Base-by-base conservation (phyloP, 176 grass and related monocot species). In the Luzula sylvatica region DNA sequence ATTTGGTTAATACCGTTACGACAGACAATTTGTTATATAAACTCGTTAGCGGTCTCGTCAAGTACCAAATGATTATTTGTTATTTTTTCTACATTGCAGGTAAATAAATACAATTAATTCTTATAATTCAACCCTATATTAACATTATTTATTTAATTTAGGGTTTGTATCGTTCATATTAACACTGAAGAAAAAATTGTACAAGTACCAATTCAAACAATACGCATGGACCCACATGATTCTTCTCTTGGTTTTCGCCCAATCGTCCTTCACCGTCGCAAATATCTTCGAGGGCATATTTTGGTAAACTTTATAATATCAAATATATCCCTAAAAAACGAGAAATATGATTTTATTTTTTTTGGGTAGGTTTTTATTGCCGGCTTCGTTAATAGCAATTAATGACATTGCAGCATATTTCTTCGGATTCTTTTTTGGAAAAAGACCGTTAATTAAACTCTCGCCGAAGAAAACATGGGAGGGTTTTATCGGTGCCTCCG, bases 211-310 rank as follows among this genome's bases (percentile, higher is more conserved):
- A 61, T 98, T 98, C 55, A 98, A 87, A 68, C 93, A 98, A 63
- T 98, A 98, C 74, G 93, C 93, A 14, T 98, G 93, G 93, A 98
- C 86, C 1, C 93, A 83, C 69, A 98, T 98, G 93, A 98, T 98
- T 53, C 93, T 98, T 78, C 65, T 98, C 46, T 86, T 71, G 15
- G 93, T 98, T 59, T 98, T 81, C 61, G 78, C 49, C 2, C 93
- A 98, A 44, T 98, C 93, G 16, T 73, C 93, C 49, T 98, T 98
- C 52, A 98, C 93, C 8, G 93, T 98, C n/a, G 93, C 82, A 77
- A 98, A 90, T 78, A 98, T 98, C 80, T 98, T 98, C 60, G 86
- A 98, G 82, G 93, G 93, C 50, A 98, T 98, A 52, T 92, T 98
- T 66, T 98, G 93, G 93, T 98, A 87, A 46, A 71, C 8, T 16